These are phyloP conservation scores for Spiromastix sp. DNA, from an alignment of 2,329 filamentous ascomycete genomes.

Conservation along the genomic window DNA sequence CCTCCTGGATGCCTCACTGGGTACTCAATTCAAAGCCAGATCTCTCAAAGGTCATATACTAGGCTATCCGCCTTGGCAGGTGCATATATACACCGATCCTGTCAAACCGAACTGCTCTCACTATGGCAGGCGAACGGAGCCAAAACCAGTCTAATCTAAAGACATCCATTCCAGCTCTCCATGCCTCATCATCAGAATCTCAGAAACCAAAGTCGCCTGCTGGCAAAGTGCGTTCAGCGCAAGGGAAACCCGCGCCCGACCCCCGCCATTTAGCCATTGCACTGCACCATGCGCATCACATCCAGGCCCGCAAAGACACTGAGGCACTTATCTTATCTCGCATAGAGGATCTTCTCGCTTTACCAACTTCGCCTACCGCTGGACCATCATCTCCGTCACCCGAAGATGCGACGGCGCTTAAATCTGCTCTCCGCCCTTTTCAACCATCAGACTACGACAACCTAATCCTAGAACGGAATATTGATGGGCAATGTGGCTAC, in stretches of 20 bases:
- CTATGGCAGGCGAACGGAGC: too few species aligned
- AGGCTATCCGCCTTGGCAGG: too few species aligned
- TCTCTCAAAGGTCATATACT: too few species aligned
- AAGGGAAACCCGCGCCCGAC: slow-evolving; percentile 33
- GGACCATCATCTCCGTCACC: slow-evolving; percentile 44
- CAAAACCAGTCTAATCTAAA: too few species aligned
- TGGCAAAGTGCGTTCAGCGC: slow-evolving; percentile 28
- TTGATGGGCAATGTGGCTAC: slow-evolving; percentile 74
- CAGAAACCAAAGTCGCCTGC: slow-evolving; percentile 27
- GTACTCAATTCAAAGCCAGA: too few species aligned
- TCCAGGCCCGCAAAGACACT: slow-evolving; percentile 72
- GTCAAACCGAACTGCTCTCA: too few species aligned
- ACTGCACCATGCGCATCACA: slow-evolving; percentile 68
- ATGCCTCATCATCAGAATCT: slow-evolving; percentile 30
- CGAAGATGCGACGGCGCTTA: slow-evolving; percentile 56
- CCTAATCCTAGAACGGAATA: slow-evolving; percentile 79
- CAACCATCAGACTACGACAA: slow-evolving; percentile 84
- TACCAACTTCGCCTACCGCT: slow-evolving; percentile 43
- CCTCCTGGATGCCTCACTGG: too few species aligned
- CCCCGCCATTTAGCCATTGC: slow-evolving; percentile 50
- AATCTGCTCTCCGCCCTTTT: slow-evolving; percentile 58
- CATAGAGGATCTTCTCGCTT: slow-evolving; percentile 60
- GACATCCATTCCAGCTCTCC: slow-evolving; percentile 38
- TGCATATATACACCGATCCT: too few species aligned
- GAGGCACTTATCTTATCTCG: slow-evolving; percentile 63